Conservation (phyloP, 2,329 filamentous ascomycete species). For the Dendrostoma leiphaemia region DNA sequence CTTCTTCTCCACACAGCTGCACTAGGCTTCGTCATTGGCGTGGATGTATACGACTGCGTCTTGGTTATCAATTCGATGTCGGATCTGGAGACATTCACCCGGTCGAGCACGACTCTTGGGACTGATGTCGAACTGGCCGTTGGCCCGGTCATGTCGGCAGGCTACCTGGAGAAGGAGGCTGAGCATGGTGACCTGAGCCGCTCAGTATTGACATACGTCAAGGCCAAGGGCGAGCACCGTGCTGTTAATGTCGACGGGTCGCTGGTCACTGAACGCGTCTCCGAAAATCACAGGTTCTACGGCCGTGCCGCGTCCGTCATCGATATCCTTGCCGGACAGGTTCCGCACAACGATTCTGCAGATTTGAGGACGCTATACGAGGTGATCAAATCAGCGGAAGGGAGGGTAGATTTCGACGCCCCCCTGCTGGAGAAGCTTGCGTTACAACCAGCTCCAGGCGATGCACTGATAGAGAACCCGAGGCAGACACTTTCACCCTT, state of each 20-base stretch:
- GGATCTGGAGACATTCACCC: constrained; percentile 81
- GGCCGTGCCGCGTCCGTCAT: constrained; percentile 47
- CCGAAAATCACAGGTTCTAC: constrained; percentile 62
- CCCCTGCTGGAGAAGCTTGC: constrained; percentile 62
- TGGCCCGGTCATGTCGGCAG: constrained; percentile 66
- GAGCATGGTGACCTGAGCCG: constrained; percentile 52
- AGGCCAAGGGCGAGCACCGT: constrained; percentile 55
- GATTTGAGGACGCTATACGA: constrained; percentile 66
- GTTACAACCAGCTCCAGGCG: constrained; percentile 70
- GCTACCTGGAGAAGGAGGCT: constrained; percentile 49
- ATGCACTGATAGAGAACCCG: constrained; percentile 57
- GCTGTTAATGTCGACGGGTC: constrained; percentile 55
- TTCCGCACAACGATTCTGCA: constrained; percentile 49
- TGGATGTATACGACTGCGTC: constrained; percentile 95
- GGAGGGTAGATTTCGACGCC: constrained; percentile 72
- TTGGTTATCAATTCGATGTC: constrained; percentile 86
- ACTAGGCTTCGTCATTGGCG: constrained; percentile 83
- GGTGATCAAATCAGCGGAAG: constrained; percentile 85
- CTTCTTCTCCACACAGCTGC: constrained; percentile 88
- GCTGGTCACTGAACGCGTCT: constrained; percentile 53
- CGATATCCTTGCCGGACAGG: constrained; percentile 57
- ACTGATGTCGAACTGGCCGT: constrained; percentile 75
- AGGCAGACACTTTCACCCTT: constrained; percentile 25
- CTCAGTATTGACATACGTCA: constrained; percentile 58
- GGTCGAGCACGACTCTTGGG: constrained; percentile 74